Conservation (phyloP, 805 yeast genomes). For the Cephaloascus albidus region DNA sequence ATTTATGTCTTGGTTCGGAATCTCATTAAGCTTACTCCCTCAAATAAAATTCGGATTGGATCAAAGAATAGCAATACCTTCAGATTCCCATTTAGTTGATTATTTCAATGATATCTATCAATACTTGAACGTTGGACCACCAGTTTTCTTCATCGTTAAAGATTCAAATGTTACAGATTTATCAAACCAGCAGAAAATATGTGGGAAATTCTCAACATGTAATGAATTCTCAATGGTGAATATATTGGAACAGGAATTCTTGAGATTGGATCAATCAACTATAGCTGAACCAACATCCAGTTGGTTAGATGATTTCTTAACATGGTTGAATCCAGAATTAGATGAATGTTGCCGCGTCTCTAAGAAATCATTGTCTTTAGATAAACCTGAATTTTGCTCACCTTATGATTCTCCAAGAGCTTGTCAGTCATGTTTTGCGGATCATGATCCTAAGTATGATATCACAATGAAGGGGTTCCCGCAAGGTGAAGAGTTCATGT, state of each 20-base stretch:
- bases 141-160: slow-evolving; percentile 76
- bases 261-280: slow-evolving; percentile 53
- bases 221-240: slow-evolving; percentile 71
- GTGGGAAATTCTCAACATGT: slow-evolving; percentile 86
- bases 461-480: slow-evolving; percentile 81
- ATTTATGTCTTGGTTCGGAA: slow-evolving; percentile 56
- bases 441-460: slow-evolving; percentile 53
- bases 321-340: slow-evolving; percentile 79
- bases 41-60: slow-evolving; percentile 71
- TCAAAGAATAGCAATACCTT: slow-evolving; percentile 82
- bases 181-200: slow-evolving; percentile 58
- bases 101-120: slow-evolving; percentile 72
- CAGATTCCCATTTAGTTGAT: slow-evolving; percentile 68
- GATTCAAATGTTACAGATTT: slow-evolving; percentile 55
- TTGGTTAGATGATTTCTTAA: slow-evolving; percentile 88
- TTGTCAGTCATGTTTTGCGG: slow-evolving; percentile 65
- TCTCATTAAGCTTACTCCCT: slow-evolving; percentile 66
- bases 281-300: slow-evolving; percentile 78
- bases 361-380: slow-evolving; percentile 26
- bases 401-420: slow-evolving; percentile 59
- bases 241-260: slow-evolving; percentile 75
- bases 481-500: slow-evolving; percentile 56
- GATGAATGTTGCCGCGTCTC: slow-evolving; percentile 78
- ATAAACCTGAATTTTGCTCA: slow-evolving; percentile 43
- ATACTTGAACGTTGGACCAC: slow-evolving; percentile 83